A percentile compares a stretch with the other conserved stretches of the same genome.
Evolutionary conservation across 1,284 basidiomycete species (phyloP).

Genomic region (Phylloporus sp.): DNA sequence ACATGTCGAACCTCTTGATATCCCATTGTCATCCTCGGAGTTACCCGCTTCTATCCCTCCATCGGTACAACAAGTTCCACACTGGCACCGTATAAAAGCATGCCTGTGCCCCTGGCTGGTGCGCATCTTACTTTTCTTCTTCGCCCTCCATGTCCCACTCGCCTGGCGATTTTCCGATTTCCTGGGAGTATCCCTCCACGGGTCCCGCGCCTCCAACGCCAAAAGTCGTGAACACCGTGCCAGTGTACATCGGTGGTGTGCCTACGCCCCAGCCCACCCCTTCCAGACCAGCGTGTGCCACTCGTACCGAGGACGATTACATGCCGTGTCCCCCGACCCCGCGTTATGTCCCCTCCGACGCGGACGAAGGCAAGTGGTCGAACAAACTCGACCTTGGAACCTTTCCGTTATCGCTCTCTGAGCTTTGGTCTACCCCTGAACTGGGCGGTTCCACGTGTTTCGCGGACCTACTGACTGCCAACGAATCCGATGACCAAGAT

Average conservation of each 20-base stretch:
- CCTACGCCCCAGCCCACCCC: constrained; percentile 20
- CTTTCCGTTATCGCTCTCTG: neutral
- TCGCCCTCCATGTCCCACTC: constrained; percentile 9
- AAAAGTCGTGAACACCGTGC: constrained; percentile 1
- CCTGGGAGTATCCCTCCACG: constrained; percentile 3
- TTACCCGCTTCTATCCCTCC: neutral
- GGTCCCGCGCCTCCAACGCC: constrained; percentile 17
- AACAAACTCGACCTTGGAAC: neutral
- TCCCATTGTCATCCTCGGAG: neutral
- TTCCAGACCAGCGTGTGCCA: neutral
- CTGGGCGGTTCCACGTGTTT: neutral
- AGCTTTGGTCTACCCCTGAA: neutral
- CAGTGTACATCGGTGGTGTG: neutral
- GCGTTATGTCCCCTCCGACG: neutral
- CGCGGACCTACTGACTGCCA: neutral
- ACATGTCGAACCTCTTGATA: too few species aligned
- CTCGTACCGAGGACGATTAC: neutral
- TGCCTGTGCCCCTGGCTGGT: neutral
- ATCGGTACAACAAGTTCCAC: constrained; percentile 1
- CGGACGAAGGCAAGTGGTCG: neutral
- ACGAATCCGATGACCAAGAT: neutral
- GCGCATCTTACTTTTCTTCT: constrained; percentile 1
- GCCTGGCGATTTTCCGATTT: neutral
- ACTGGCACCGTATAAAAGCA: constrained; percentile 19
- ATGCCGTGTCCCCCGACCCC: constrained; percentile 25